Conservation (phyloP, 208 protist genomes). For the Leptomonas pyrrhocoris region DNA sequence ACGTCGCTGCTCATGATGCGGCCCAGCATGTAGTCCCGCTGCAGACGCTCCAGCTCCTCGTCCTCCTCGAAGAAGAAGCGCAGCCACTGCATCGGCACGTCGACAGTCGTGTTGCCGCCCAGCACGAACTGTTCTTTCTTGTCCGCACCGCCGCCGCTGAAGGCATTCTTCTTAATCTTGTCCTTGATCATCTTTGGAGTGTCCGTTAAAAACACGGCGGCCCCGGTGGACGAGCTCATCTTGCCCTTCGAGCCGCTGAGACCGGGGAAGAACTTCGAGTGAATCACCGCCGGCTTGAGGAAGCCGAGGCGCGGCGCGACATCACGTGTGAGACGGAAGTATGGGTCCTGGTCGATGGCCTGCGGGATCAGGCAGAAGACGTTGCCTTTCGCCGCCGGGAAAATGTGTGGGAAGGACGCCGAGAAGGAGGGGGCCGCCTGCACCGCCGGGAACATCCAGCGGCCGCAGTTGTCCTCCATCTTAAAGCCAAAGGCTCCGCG, state of each 20-base stretch:
- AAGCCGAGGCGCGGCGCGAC: constrained; percentile 96
- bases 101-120: constrained; percentile 94
- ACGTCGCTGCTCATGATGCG: constrained; percentile 97
- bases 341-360: constrained; percentile 98
- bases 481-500: constrained; percentile 97
- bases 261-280: constrained; percentile 98
- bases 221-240: constrained; percentile 96
- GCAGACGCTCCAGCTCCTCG: constrained; percentile 79
- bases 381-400: constrained; percentile 85
- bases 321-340: constrained; percentile 99
- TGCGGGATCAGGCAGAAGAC: constrained; percentile 99
- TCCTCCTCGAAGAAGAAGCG: constrained; percentile 99
- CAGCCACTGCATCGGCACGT: constrained; percentile 98
- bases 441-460: constrained; percentile 98
- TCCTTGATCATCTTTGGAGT: constrained; percentile 94
- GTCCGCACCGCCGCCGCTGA: constrained; percentile 97
- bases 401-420: constrained; percentile 97
- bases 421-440: constrained; percentile 98
- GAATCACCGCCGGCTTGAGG: constrained; percentile 97
- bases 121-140: constrained; percentile 96
- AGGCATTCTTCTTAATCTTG: constrained; percentile 98
- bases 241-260: constrained; percentile 97
- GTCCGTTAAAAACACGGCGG: constrained; percentile 98
- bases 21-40: constrained; percentile 94
- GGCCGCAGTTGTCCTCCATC: constrained; percentile 95